phyloP scores from a whole-genome alignment of 441 rosid species.

The Gossypium gossypioides region DNA sequence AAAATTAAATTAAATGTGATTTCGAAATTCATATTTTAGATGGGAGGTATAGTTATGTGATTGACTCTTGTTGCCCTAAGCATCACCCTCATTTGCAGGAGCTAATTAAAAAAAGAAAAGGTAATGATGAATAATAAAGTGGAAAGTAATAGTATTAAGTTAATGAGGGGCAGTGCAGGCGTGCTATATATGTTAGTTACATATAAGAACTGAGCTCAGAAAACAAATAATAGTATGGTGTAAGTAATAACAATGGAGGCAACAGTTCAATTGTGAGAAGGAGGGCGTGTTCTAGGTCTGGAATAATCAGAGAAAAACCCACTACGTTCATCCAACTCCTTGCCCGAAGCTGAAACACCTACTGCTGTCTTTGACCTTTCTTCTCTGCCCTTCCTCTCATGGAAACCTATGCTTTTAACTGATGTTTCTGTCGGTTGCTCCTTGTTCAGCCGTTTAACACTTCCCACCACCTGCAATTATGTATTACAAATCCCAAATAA shows the following conservation, averaged over 20 bases:
- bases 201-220: background rate
- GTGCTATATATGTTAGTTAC: background rate
- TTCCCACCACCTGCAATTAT: constrained; percentile 19
- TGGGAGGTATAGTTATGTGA: background rate
- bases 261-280: constrained; percentile 34
- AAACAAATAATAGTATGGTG: background rate
- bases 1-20: no score
- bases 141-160: background rate
- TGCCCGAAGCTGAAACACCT: constrained; percentile 17
- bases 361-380: constrained; percentile 6
- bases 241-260: background rate
- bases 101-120: background rate
- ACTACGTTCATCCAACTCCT: constrained; percentile 11
- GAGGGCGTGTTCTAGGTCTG: constrained; percentile 36
- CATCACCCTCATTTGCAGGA: background rate
- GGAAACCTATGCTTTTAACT: background rate
- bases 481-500: background rate
- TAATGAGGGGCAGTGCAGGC: background rate
- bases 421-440: background rate
- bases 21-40: background rate
- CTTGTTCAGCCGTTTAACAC: background rate
- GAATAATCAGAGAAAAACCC: constrained; percentile 46
- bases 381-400: background rate
- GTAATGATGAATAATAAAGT: background rate
- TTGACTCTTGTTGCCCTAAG: background rate